phyloP scores from a whole-genome alignment of 441 rosid species.

The Populus hybrid region DNA sequence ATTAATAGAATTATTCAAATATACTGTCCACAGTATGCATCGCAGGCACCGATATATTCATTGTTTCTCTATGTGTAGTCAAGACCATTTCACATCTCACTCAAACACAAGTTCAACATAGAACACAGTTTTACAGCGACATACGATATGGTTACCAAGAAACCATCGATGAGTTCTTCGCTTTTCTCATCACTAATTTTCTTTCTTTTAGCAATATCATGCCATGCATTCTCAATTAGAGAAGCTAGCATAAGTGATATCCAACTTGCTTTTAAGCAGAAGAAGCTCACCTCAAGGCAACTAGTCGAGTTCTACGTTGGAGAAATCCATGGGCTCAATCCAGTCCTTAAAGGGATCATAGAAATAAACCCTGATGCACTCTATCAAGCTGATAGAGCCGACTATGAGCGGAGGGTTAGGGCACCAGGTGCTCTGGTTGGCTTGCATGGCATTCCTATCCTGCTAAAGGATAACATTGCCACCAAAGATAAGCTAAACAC shows the following conservation, averaged over 20 bases:
- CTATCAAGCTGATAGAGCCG: conserved; percentile 53
- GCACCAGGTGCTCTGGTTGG: conserved; percentile 8
- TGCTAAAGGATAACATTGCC: conserved; percentile 64
- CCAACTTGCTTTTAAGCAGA: conserved; percentile 44
- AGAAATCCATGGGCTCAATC: conserved; percentile 48
- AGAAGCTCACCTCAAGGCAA: conserved; percentile 54
- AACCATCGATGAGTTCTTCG: background rate
- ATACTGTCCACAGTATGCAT: background rate
- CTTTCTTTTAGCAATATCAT: background rate
- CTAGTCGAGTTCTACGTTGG: conserved; percentile 51
- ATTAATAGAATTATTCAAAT: background rate
- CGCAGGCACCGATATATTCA: background rate
- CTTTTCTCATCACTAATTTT: background rate
- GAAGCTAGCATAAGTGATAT: conserved; percentile 56
- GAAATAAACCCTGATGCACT: conserved; percentile 73
- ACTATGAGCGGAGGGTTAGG: conserved; percentile 36
- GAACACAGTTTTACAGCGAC: background rate
- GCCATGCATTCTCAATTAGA: conserved; percentile 27
- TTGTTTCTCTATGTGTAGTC: background rate
- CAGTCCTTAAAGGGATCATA: conserved; percentile 52
- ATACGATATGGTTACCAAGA: background rate
- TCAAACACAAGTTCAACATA: background rate
- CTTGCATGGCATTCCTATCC: conserved; percentile 67
- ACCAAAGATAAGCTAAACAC: conserved; percentile 74
- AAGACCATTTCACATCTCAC: background rate